Evolutionary conservation across 331 rosid species (phyloP).

Genomic region (Quercus lobata): DNA sequence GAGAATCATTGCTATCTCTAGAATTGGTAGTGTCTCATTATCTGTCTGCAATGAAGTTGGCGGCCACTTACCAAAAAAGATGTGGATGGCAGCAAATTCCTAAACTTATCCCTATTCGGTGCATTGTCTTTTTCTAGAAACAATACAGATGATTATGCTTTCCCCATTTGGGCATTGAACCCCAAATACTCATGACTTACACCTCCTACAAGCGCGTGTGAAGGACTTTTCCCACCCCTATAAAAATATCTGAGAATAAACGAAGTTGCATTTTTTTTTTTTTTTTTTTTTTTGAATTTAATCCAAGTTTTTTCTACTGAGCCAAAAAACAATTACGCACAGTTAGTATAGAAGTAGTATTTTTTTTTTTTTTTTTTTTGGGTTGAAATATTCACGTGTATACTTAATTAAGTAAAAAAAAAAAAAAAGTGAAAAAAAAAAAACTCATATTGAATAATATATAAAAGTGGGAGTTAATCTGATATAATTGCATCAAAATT

Average conservation of each 20-base stretch:
- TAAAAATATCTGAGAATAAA: too few species aligned
- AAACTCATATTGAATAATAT: too few species aligned
- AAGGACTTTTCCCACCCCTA: not conserved
- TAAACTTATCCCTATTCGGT: conserved; percentile 39
- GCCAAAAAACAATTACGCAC: too few species aligned
- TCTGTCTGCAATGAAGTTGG: not conserved
- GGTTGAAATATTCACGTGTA: too few species aligned
- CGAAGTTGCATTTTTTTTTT: not conserved
- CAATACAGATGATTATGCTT: not conserved
- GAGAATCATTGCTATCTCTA: conserved; percentile 7
- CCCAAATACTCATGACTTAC: not conserved
- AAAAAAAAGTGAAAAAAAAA: too few species aligned
- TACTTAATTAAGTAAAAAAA: too few species aligned
- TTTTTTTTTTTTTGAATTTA: not conserved
- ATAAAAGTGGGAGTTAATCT: too few species aligned
- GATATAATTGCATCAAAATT: too few species aligned
- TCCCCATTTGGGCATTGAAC: conserved; percentile 27
- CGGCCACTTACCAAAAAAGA: too few species aligned
- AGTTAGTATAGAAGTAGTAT: too few species aligned
- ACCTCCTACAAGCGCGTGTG: not conserved
- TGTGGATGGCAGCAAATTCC: conserved; percentile 13
- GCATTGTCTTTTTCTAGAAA: not conserved
- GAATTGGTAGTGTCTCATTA: not conserved
- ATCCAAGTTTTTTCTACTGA: not conserved
- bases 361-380: too few species aligned